Evolutionary conservation across 2,329 filamentous ascomycete species (phyloP).

Genomic region (Calonectria crousiana): DNA sequence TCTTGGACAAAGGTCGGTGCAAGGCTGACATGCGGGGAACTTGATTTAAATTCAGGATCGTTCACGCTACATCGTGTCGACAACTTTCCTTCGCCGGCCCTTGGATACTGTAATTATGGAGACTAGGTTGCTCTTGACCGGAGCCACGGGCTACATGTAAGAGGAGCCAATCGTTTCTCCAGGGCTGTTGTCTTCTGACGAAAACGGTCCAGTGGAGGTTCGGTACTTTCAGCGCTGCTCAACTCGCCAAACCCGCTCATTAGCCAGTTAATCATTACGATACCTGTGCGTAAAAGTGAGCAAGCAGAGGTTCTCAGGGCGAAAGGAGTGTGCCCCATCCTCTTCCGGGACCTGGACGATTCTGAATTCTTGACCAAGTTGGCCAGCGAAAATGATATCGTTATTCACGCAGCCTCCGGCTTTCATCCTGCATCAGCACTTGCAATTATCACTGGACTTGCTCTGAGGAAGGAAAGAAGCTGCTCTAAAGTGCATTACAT

Average conservation of each 20-base stretch:
- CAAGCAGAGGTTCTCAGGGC: neutral
- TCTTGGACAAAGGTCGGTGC: neutral
- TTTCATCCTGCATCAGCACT: conserved; percentile 17
- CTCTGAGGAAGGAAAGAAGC: neutral
- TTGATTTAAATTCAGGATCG: neutral
- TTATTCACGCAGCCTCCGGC: conserved; percentile 22
- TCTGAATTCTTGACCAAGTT: neutral
- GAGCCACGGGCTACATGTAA: conserved; percentile 28
- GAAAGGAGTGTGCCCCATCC: neutral
- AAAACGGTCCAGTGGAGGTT: conserved; percentile 17
- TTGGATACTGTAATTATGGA: neutral
- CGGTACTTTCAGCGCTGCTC: conserved; percentile 25
- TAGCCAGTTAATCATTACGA: conserved; percentile 11
- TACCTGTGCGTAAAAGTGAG: conserved; percentile 17
- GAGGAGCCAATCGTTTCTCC: neutral
- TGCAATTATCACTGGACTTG: conserved; percentile 8
- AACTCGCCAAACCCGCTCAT: neutral
- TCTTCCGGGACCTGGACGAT: conserved; percentile 23
- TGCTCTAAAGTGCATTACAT: conserved; percentile 13
- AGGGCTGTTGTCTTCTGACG: neutral
- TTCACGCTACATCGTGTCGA: neutral
- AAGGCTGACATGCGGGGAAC: conserved; percentile 5
- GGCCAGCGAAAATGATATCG: conserved; percentile 18
- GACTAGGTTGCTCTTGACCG: conserved; percentile 14
- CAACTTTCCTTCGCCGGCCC: too few relatives aligned